Evolutionary conservation across 1,284 basidiomycete species (phyloP), one percentile per base, ranked within the genome.

Genomic region (Cystobasidium slooffiae): DNA sequence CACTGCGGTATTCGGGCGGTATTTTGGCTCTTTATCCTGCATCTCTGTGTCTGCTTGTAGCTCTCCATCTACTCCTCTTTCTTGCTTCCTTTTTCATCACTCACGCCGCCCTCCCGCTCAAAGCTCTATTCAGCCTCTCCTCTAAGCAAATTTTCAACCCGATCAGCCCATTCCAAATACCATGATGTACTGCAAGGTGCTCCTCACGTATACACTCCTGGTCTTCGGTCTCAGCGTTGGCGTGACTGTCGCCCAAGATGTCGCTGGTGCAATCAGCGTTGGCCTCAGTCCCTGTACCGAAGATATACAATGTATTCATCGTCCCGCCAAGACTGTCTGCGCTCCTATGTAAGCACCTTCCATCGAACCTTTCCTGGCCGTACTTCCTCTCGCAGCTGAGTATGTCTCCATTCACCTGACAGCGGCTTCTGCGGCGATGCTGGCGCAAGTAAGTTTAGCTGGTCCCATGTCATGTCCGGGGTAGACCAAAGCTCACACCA

Each of bases 391-490:
- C 10, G 41, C 44, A 49, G 16, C 37, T 31, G 1, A 20, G 3
- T 37, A 56, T 22, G 18, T 46, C 6, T 37, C 44, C 37, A 22
- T 47, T 9, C 10, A 9, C 47, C 43, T 22, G 8, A 41, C 62
- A 65, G 62, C 18, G 62, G 62, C 18, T 65, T 43, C 46, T 65
- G 62, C 22, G 46, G 43, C 12, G 62, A 65, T 20, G 62, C 47
- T 39, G 62, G 62, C n/a, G 43, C 62, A 51, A 44, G 62, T 65
- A 51, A 31, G 62, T 52, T 12, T 22, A 22, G 22, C 31, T 14
- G 31, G 16, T 59, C 31, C 12, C 9, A 8, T 56, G 53, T 2
- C 53, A 31, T 22, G 1, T 31, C 31, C 31, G 31, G 5, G 31
- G 31, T 5, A 31, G 2, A 31, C 5, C 31, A 31, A 31, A 31